phyloP scores from a whole-genome alignment of 169 alveolate genomes.

The Plasmodium berghei region DNA sequence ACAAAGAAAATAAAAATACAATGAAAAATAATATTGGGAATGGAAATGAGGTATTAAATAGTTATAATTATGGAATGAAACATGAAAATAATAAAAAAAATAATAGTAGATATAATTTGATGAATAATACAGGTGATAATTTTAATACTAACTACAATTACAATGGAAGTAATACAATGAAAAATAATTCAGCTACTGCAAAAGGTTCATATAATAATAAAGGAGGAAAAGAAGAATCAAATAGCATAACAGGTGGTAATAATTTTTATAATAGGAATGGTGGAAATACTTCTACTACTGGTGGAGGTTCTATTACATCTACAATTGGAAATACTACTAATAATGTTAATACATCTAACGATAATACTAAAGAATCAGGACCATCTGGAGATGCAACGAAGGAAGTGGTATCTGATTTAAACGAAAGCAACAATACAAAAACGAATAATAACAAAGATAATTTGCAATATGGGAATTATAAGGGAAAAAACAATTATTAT shows the following conservation, averaged over 20 bases:
- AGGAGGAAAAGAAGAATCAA: neutral
- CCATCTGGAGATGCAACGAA: neutral
- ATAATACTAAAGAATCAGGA: neutral
- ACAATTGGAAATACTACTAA: neutral
- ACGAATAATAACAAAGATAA: neutral
- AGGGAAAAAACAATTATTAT: slow-evolving; percentile 15
- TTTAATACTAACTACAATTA: slow-evolving; percentile 12
- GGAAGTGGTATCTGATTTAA: neutral
- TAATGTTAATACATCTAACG: neutral
- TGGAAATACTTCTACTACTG: neutral
- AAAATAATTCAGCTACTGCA: slow-evolving; percentile 7
- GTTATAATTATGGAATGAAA: slow-evolving; percentile 4
- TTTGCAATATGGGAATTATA: neutral
- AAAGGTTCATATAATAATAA: slow-evolving; percentile 29
- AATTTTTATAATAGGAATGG: neutral
- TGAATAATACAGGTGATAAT: slow-evolving; percentile 8
- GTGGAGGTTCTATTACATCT: neutral
- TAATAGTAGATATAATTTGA: slow-evolving; percentile 11
- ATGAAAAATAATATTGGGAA: slow-evolving; percentile 4
- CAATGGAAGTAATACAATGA: slow-evolving; percentile 8
- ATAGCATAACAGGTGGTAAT: slow-evolving; percentile 1
- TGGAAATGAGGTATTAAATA: neutral
- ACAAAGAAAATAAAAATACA: slow-evolving; percentile 15
- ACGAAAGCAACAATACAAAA: neutral
- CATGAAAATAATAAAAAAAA: slow-evolving; percentile 10